Conservation (phyloP, 148 eudicot species). For the Rhododendron griersonianum region DNA sequence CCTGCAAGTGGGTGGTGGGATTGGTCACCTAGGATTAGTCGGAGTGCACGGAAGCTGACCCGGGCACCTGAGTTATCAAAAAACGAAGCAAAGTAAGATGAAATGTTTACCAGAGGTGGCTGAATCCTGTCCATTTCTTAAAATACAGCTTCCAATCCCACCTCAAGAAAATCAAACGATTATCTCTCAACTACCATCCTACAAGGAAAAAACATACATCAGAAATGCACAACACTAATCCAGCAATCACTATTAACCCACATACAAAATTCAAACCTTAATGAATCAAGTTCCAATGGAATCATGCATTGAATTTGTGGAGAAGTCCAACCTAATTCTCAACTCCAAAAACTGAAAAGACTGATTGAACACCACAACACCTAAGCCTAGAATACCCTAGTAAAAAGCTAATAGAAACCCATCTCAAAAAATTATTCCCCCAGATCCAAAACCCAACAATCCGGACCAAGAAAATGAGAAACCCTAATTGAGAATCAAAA, state of each 20-base stretch:
- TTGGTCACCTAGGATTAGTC: not conserved
- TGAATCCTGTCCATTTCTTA: conserved; percentile 61
- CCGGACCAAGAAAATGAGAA: conserved; percentile 2
- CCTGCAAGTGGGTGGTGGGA: not conserved
- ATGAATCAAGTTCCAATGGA: not conserved
- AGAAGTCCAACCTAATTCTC: not conserved
- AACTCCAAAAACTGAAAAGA: not conserved
- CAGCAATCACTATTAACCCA: not conserved
- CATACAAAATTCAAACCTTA: conserved; percentile 5
- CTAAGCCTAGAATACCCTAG: not conserved
- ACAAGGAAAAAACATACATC: not conserved
- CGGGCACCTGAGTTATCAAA: not conserved
- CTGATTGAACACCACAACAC: not conserved
- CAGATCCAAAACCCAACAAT: not conserved
- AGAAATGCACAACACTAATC: conserved; percentile 1
- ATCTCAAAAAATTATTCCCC: not conserved
- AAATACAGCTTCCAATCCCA: conserved; percentile 23
- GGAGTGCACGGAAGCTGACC: not conserved
- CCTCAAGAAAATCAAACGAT: conserved; percentile 14
- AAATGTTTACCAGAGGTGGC: conserved; percentile 62
- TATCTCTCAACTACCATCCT: conserved; percentile 14
- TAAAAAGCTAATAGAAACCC: not conserved
- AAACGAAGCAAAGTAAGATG: not conserved
- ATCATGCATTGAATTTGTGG: not conserved
- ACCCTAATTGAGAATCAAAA: conserved; percentile 1